These are phyloP conservation scores for Pseudohalonectria lignicola DNA, from an alignment of 2,329 filamentous ascomycete genomes.

Conservation along the genomic window DNA sequence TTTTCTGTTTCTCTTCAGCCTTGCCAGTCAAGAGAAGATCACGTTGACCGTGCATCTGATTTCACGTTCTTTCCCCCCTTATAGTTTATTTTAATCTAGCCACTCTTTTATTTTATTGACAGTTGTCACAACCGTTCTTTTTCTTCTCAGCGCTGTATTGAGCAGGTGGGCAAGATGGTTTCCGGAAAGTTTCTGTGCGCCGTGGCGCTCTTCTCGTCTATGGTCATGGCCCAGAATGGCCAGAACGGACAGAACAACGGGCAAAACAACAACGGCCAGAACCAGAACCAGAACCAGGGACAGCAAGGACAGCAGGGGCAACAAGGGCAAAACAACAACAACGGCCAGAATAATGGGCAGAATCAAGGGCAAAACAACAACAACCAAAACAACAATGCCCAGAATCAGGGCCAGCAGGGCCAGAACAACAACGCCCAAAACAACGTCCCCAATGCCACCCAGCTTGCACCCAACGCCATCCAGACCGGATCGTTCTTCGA, in stretches of 20 bases:
- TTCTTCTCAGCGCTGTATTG: slow-evolving; percentile 5
- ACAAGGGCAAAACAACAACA: slow-evolving; percentile 5
- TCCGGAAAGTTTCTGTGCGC: slow-evolving; percentile 14
- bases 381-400: neutral
- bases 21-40: slow-evolving; percentile 17
- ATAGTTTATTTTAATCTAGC: too few relatives aligned
- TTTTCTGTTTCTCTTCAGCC: slow-evolving; percentile 10
- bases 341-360: neutral
- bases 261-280: slow-evolving; percentile 4
- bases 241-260: slow-evolving; percentile 4
- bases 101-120: slow-evolving; percentile 6
- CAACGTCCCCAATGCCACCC: slow-evolving; percentile 12
- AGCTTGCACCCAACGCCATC: slow-evolving; percentile 14
- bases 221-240: slow-evolving; percentile 12
- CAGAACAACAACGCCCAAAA: slow-evolving; percentile 6
- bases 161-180: slow-evolving; percentile 13
- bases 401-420: neutral
- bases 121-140: slow-evolving; percentile 3
- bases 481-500: slow-evolving; percentile 22
- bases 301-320: too few relatives aligned
- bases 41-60: slow-evolving; percentile 20
- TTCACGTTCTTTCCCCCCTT: slow-evolving; percentile 10
- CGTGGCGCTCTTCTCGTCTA: slow-evolving; percentile 15
- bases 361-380: neutral
- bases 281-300: neutral